Evolutionary conservation across 768 basidiomycete genomes (phyloP), one percentile per base, ranked within the genome.

Genomic region (Xerocomellus dryophilus): DNA sequence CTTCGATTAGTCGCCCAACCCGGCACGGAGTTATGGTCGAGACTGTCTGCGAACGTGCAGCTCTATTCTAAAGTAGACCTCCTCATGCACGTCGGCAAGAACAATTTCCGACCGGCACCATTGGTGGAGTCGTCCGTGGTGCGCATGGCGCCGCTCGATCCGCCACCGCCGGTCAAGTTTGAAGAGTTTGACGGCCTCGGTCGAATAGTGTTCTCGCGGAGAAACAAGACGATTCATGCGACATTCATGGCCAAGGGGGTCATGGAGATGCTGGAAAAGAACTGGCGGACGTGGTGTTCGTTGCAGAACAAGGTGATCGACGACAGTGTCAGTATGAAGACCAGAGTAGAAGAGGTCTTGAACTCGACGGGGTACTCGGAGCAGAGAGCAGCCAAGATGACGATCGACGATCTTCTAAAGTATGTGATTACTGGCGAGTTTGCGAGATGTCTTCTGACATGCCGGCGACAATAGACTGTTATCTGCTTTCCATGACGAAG

Each of bases 151-250:
- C 97, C 96, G 3, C 78, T 88, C 44, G 93, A 98, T 66, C 97
- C 97, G 5, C 97, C 97, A 0, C 97, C 97, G 1, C 93, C 94
- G 0, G 82, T 99, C 56, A 85, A 85, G 67, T 99, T 98, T 60
- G 95, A 95, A 64, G 97, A 99, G 72, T 98, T 98, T 66, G 97
- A 99, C 67, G 97, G 97, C 2, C 77, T 99, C 58, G 90, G 84
- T 43, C 80, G 97, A 41, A 93, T 98, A 51, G 73, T 97, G 36
- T 98, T 98, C 68, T 85, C 84, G 29, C 76, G 96, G 55, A 81
- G 88, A 61, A 98, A 98, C 68, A 98, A 97, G 74, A 92, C 84
- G 7, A 76, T 93, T 0, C 83, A 93, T 63, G 93, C 87, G 10
- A 91, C 86, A 61, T 98, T 99, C 68, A 82, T 83, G 77, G 94